These are phyloP conservation scores for Cenchrus americanus DNA, from an alignment of 176 grass and related monocot genomes.

Conservation along the genomic window DNA sequence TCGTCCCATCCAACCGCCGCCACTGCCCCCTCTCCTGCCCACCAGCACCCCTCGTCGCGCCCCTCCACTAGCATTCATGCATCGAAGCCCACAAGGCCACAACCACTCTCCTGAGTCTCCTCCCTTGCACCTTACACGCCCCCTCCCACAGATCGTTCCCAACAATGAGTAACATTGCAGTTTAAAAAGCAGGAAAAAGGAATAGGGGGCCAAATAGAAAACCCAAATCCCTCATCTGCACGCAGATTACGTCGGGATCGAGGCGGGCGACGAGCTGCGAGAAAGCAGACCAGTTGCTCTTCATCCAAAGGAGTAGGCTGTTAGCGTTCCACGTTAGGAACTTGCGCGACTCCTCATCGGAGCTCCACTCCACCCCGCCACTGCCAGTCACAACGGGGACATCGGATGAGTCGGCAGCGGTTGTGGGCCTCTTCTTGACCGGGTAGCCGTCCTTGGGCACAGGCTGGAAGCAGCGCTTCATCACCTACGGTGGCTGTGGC, in stretches of 20 bases:
- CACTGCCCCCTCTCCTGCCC: too few relatives aligned
- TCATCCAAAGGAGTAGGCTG: conserved; percentile 89
- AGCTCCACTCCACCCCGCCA: conserved; percentile 23
- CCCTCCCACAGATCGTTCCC: too few relatives aligned
- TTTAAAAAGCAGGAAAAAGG: not conserved
- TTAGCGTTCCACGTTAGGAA: conserved; percentile 96
- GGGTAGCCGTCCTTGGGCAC: conserved; percentile 37
- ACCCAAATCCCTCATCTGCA: conserved; percentile 55
- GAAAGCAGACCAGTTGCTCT: conserved; percentile 88
- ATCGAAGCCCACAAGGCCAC: too few relatives aligned
- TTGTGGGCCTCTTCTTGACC: conserved; percentile 58
- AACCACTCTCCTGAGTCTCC: too few relatives aligned
- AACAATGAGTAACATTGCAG: not conserved
- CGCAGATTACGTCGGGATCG: conserved; percentile 86
- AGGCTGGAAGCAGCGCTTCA: conserved; percentile 31
- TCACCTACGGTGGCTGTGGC: too few relatives aligned
- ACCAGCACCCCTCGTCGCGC: too few relatives aligned
- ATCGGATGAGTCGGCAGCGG: conserved; percentile 26
- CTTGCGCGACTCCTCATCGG: conserved; percentile 54
- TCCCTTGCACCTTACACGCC: too few relatives aligned
- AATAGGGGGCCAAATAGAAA: not conserved
- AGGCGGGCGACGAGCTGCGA: conserved; percentile 65
- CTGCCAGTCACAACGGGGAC: not conserved
- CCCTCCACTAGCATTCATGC: too few relatives aligned
- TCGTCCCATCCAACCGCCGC: too few relatives aligned